A percentile compares a stretch with the other conserved stretches of the same genome.
Conservation (phyloP, 345 rosid species). For the Boechera divaricarpa region DNA sequence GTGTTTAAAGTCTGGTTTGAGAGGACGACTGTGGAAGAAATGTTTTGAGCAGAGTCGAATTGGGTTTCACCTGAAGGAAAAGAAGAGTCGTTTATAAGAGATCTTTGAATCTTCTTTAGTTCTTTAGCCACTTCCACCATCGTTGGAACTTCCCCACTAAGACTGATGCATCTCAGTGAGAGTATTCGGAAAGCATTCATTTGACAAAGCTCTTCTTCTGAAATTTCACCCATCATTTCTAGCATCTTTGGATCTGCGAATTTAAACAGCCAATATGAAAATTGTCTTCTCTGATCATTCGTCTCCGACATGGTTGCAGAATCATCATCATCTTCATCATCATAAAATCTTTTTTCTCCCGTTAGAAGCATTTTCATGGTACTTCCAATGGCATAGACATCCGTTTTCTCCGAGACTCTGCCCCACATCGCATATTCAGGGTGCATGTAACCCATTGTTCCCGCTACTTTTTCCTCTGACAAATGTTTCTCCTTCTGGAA, state of each 20-base stretch:
- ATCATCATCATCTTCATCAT: too few species aligned
- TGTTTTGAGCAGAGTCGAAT: not conserved
- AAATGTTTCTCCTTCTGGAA: constrained; percentile 22
- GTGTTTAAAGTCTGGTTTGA: too few species aligned
- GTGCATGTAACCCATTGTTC: too few species aligned
- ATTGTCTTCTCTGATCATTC: too few species aligned
- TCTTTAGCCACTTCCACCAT: constrained; percentile 14
- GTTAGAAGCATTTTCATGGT: too few species aligned
- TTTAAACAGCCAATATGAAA: too few species aligned
- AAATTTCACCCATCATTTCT: not conserved
- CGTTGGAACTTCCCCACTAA: not conserved
- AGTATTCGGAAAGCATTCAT: not conserved
- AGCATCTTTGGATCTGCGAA: not conserved
- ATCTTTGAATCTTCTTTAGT: not conserved
- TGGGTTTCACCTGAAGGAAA: not conserved
- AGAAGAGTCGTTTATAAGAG: not conserved
- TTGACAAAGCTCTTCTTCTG: not conserved
- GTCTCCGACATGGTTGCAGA: too few species aligned
- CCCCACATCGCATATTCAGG: too few species aligned
- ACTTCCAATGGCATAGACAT: not conserved
- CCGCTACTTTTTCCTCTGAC: too few species aligned
- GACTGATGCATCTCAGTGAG: not conserved
- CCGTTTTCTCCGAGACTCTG: not conserved
- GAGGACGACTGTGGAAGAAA: not conserved
- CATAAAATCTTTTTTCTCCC: too few species aligned